These are phyloP conservation scores for Phytophthora fragariaefolia DNA, from an alignment of 352 stramenopile species.

Conservation along the genomic window DNA sequence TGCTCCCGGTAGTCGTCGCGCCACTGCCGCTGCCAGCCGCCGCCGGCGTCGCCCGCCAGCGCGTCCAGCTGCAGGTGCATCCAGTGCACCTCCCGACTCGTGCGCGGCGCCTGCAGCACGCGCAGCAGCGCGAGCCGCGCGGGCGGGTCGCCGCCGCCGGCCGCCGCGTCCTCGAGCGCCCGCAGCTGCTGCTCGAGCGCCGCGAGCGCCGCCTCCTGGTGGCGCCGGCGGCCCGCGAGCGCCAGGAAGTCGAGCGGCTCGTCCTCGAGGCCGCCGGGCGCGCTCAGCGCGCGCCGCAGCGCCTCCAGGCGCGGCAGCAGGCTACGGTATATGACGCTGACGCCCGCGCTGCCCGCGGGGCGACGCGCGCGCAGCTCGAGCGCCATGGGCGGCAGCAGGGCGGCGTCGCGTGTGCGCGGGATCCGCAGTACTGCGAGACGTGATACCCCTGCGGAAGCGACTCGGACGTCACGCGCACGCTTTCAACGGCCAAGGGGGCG, in stretches of 20 bases:
- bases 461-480: too few relatives aligned
- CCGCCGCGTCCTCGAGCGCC: too few relatives aligned
- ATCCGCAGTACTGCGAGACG: too few relatives aligned
- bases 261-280: not conserved
- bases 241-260: constrained; percentile 15
- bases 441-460: too few relatives aligned
- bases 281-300: not conserved
- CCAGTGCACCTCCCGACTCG: constrained; percentile 30
- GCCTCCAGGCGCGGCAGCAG: constrained; percentile 21
- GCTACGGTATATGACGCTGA: constrained; percentile 17
- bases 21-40: constrained; percentile 29
- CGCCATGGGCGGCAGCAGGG: too few relatives aligned
- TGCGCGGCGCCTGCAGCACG: constrained; percentile 22
- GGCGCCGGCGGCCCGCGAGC: constrained; percentile 5
- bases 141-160: too few relatives aligned
- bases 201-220: constrained; percentile 22
- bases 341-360: not conserved
- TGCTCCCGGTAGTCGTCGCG: constrained; percentile 29
- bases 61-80: constrained; percentile 37
- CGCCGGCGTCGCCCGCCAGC: constrained; percentile 9
- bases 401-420: too few relatives aligned
- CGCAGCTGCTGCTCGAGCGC: constrained; percentile 18
- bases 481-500: too few relatives aligned
- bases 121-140: constrained; percentile 3
- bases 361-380: not conserved